A percentile compares a stretch with the other conserved stretches of the same genome.
Evolutionary conservation across 148 eudicot species (phyloP).

Genomic region (Chenopodium quinoa): DNA sequence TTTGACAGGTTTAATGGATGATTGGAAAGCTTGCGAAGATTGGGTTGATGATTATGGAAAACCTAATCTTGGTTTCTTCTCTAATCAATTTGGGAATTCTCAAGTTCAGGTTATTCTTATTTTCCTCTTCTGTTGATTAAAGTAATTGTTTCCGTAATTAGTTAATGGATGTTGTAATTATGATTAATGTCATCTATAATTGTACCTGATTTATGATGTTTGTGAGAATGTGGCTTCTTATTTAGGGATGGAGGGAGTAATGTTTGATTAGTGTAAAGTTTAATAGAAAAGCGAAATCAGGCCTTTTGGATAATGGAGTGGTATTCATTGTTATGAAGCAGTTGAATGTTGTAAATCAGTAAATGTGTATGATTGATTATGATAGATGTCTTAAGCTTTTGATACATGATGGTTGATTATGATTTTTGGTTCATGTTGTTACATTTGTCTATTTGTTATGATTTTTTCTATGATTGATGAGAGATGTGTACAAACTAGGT

Average conservation of each 20-base stretch:
- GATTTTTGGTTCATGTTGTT: background rate
- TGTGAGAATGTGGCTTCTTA: too few species aligned
- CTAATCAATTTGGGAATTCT: conserved; percentile 58
- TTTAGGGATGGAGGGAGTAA: too few species aligned
- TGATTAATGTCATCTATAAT: background rate
- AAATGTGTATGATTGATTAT: background rate
- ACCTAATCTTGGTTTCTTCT: conserved; percentile 63
- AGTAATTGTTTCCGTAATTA: background rate
- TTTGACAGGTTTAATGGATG: conserved; percentile 71
- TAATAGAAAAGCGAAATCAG: background rate
- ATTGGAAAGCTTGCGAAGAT: conserved; percentile 74
- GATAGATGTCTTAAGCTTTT: background rate
- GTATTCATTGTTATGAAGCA: background rate
- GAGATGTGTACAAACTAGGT: background rate
- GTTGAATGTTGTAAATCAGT: background rate
- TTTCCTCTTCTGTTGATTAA: background rate
- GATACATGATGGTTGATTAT: background rate
- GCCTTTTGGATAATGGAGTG: background rate
- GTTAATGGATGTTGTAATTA: background rate
- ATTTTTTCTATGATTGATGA: background rate
- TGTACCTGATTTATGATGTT: background rate
- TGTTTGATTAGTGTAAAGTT: background rate
- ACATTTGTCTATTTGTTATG: background rate
- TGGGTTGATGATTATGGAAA: conserved; percentile 55
- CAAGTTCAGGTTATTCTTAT: conserved; percentile 53